Evolutionary conservation across 23 red algal species (phyloP), one percentile per base, ranked within the genome.

Genomic region (Gracilaria gracilis): DNA sequence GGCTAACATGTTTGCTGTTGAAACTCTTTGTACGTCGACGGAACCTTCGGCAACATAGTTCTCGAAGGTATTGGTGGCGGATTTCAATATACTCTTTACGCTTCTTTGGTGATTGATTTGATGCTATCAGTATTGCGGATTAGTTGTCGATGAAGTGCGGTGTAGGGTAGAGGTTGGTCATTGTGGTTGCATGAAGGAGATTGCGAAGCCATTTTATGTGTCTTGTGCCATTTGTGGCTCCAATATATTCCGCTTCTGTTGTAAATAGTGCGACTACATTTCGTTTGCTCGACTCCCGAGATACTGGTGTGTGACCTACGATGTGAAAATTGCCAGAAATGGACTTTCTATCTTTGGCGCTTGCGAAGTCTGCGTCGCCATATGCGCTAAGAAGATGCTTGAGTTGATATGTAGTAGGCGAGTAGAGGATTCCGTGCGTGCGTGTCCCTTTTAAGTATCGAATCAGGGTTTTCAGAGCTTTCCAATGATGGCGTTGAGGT

Each of bases 221-320:
- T 36, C 53, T 48, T 11, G 51, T 58, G 1, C 25, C 49, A 20
- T 61, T 31, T 0, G 51, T 21, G 7, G 48, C 79, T 0, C 50
- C 79, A 9, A 61, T 57, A 47, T 82, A 82, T 59, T 82, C 79
- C 27, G 79, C 46, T 62, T 82, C 79, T 0, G 50, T 61, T 20
- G 79, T 82, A 2, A 50, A 82, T 5, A 58, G 23, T 1, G 27
- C 79, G 1, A 61, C 53, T 9, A 82, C 55, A 25, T 57, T 38
- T 32, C 61, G 42, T 31, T 57, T 57, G 0, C 29, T 32, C 35
- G 55, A 42, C 24, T 9, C 36, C 79, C 79, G 61, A 8, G 46
- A 29, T 61, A 82, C 36, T 25, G 25, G 79, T 1, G 79, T 34
- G 27, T 29, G 24, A 17, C 11, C 9, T 13, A 58, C 4, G 0